phyloP scores from a whole-genome alignment of 495 filamentous ascomycete species.

The Symbiotaphrina buchneri region DNA sequence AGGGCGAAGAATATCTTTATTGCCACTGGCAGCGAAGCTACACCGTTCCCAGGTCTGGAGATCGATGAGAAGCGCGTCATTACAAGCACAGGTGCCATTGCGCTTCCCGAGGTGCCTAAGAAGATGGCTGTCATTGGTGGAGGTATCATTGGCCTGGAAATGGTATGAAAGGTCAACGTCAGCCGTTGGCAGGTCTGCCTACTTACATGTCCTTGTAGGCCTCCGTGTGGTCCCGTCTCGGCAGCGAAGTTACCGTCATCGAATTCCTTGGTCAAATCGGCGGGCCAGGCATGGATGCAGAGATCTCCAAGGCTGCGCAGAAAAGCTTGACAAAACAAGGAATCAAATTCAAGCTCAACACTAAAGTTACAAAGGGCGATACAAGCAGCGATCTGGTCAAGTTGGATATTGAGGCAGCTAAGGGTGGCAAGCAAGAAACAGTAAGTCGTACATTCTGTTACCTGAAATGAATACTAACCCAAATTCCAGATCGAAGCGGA shows the following conservation, averaged over 20 bases:
- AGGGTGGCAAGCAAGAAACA: constrained; percentile 86
- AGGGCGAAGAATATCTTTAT: constrained; percentile 93
- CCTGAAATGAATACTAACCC: background rate
- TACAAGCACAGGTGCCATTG: constrained; percentile 86
- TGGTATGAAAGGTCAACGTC: constrained; percentile 26
- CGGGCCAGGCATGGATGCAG: constrained; percentile 90
- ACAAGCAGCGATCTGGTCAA: constrained; percentile 50
- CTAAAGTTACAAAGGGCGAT: constrained; percentile 80
- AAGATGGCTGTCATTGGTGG: constrained; percentile 96
- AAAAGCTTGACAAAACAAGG: constrained; percentile 93
- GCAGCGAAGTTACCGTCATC: constrained; percentile 86
- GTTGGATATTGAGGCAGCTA: constrained; percentile 73
- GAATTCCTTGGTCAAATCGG: constrained; percentile 94
- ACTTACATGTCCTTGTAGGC: constrained; percentile 22
- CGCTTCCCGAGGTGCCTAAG: constrained; percentile 76
- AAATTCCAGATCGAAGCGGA: constrained; percentile 62
- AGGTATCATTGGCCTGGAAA: constrained; percentile 96
- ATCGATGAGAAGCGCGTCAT: constrained; percentile 96
- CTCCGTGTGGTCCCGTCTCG: constrained; percentile 88
- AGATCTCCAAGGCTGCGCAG: constrained; percentile 79
- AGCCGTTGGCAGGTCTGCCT: background rate
- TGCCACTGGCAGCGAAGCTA: constrained; percentile 81
- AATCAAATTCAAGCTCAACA: constrained; percentile 94
- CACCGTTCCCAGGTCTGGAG: constrained; percentile 85
- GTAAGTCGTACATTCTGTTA: constrained; percentile 21